Conservation (phyloP, 495 filamentous ascomycete genomes). For the Amphirosellinia nigrospora region DNA sequence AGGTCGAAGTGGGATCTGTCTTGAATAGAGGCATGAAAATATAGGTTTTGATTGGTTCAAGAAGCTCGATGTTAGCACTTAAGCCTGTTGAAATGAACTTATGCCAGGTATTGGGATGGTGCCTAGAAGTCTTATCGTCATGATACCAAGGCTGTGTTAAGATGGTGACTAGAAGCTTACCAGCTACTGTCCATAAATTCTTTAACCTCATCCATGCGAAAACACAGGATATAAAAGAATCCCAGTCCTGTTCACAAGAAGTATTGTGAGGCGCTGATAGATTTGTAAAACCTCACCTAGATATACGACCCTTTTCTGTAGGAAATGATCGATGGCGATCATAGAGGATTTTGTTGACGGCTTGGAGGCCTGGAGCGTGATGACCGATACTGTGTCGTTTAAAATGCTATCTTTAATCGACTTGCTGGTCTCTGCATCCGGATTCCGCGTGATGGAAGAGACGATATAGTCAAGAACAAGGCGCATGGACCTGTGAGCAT, state of each 20-base stretch:
- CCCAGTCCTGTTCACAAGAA: slow-evolving; percentile 43
- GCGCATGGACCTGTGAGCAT: slow-evolving; percentile 75
- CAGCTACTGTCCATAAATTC: slow-evolving; percentile 68
- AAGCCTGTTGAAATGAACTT: slow-evolving; percentile 55
- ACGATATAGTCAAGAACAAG: slow-evolving; percentile 69
- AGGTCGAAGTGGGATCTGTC: slow-evolving; percentile 58
- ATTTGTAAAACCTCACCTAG: slow-evolving; percentile 44
- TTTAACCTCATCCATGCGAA: slow-evolving; percentile 67
- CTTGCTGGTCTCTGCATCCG: slow-evolving; percentile 42
- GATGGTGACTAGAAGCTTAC: slow-evolving; percentile 66
- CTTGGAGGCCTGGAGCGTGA: slow-evolving; percentile 57
- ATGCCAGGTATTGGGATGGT: slow-evolving; percentile 52
- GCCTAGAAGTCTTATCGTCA: slow-evolving; percentile 38
- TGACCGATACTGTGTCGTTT: slow-evolving; percentile 52
- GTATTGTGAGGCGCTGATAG: slow-evolving; percentile 43
- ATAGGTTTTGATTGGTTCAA: slow-evolving; percentile 73
- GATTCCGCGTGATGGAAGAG: slow-evolving; percentile 57
- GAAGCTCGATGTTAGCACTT: slow-evolving; percentile 54
- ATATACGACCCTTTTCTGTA: slow-evolving; percentile 58
- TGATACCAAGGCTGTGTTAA: slow-evolving; percentile 50
- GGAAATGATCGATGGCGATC: slow-evolving; percentile 64
- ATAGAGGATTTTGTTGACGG: slow-evolving; percentile 67
- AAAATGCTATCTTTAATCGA: slow-evolving; percentile 49
- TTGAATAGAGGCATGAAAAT: slow-evolving; percentile 76
- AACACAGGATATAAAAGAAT: slow-evolving; percentile 51